Percentiles rank a stretch among this genome's conserved stretches.
Conservation (phyloP, 768 basidiomycete genomes). For the Auricularia sp. region DNA sequence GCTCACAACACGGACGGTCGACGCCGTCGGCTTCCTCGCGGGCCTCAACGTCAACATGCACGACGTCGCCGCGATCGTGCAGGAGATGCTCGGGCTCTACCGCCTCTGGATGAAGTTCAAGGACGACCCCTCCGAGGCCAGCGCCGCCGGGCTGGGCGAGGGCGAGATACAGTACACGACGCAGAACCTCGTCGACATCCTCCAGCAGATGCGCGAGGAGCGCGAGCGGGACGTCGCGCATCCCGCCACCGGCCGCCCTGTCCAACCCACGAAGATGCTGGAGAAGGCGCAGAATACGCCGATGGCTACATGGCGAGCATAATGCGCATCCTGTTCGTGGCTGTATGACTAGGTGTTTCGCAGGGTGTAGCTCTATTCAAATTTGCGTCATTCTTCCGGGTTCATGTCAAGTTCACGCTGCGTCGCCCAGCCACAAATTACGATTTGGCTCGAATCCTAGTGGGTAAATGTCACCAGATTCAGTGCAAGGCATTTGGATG, state of each 20-base stretch:
- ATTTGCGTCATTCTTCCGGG: no score
- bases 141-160: background rate
- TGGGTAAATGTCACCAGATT: no score
- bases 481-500: no score
- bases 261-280: slow-evolving; percentile 9
- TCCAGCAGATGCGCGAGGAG: slow-evolving; percentile 59
- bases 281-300: background rate
- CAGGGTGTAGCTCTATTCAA: no score
- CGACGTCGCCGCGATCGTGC: slow-evolving; percentile 71
- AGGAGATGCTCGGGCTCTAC: slow-evolving; percentile 86
- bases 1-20: slow-evolving; percentile 22
- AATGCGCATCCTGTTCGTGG: no score
- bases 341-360: no score
- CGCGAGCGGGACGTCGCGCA: slow-evolving; percentile 47
- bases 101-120: slow-evolving; percentile 80
- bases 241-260: slow-evolving; percentile 36
- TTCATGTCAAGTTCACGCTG: no score
- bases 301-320: no score
- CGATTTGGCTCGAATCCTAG: no score
- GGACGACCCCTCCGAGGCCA: slow-evolving; percentile 37
- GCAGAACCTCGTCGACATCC: slow-evolving; percentile 38
- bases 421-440: no score
- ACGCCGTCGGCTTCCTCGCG: slow-evolving; percentile 74
- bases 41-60: slow-evolving; percentile 78
- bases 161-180: slow-evolving; percentile 10